A percentile compares a stretch with the other conserved stretches of the same genome.
Evolutionary conservation across 192 early-diverging fungal genomes (phyloP).

Genomic region (Linnemannia hyalina): DNA sequence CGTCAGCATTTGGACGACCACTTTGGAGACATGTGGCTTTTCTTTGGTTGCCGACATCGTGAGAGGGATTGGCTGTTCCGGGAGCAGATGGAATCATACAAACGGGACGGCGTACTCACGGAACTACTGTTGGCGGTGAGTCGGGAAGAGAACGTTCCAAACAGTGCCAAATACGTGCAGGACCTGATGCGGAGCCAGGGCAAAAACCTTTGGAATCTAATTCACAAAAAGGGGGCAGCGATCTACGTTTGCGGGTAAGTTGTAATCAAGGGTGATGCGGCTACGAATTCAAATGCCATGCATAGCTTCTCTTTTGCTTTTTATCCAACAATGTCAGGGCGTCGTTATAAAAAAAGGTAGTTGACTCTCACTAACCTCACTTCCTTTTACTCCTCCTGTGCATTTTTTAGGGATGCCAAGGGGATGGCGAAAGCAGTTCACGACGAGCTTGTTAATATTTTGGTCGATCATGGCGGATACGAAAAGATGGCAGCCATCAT

Average conservation of each 20-base stretch:
- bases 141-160: conserved; percentile 61
- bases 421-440: conserved; percentile 94
- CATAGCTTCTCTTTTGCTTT: background rate
- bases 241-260: conserved; percentile 85
- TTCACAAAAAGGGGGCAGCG: conserved; percentile 71
- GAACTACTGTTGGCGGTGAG: conserved; percentile 76
- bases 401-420: conserved; percentile 73
- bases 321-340: no score
- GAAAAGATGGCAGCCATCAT: conserved; percentile 65
- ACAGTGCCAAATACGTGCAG: conserved; percentile 85
- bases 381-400: conserved; percentile 31
- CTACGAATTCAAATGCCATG: no score
- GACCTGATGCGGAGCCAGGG: conserved; percentile 73
- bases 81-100: conserved; percentile 67
- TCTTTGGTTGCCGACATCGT: conserved; percentile 86
- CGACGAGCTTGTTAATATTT: conserved; percentile 76
- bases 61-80: conserved; percentile 80
- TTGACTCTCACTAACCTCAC: background rate
- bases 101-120: conserved; percentile 66
- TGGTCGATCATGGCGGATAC: conserved; percentile 63
- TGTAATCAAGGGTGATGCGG: no score
- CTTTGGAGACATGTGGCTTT: conserved; percentile 76
- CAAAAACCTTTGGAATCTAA: conserved; percentile 67
- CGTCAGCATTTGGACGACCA: conserved; percentile 48
- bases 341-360: conserved; percentile 3